Evolutionary conservation across 169 alveolate genomes (phyloP).

Genomic region (Eimeria necatrix): DNA sequence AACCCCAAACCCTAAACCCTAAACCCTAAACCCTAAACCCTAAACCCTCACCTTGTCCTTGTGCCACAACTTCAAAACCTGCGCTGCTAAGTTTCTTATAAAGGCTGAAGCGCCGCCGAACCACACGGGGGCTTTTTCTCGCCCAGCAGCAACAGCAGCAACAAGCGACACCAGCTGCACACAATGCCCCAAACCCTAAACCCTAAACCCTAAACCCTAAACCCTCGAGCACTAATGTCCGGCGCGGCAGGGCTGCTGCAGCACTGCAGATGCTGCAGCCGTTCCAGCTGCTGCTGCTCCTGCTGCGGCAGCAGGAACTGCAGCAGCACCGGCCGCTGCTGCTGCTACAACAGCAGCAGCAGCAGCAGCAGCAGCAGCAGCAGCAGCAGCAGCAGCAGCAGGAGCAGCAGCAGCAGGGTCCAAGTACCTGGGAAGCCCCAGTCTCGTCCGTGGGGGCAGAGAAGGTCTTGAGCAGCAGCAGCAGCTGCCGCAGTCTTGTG

Average conservation of each 20-base stretch:
- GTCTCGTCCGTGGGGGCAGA: not conserved
- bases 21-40: conserved; percentile 27
- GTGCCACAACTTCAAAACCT: not conserved
- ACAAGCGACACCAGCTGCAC: not conserved
- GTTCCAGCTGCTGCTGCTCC: not conserved
- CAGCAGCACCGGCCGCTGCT: not conserved
- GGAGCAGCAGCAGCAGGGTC: not conserved
- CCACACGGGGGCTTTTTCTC: conserved; percentile 8
- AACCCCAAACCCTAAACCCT: conserved; percentile 11
- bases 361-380: too few relatives aligned
- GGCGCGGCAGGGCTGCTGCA: too few relatives aligned
- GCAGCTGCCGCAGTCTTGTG: conserved; percentile 25
- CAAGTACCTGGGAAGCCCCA: not conserved
- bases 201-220: conserved; percentile 33
- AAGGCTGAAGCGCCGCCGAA: conserved; percentile 16
- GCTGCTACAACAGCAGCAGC: conserved; percentile 7
- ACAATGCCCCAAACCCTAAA: not conserved
- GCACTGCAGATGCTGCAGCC: not conserved
- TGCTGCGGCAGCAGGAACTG: not conserved
- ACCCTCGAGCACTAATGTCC: too few relatives aligned
- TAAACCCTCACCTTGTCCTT: conserved; percentile 10
- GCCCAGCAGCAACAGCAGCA: conserved; percentile 38
- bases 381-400: too few relatives aligned
- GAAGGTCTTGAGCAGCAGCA: not conserved
- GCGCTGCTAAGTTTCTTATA: not conserved